Base-by-base conservation (phyloP, 2,329 filamentous ascomycete genomes). In the Pseudogymnoascus verrucosus region DNA sequence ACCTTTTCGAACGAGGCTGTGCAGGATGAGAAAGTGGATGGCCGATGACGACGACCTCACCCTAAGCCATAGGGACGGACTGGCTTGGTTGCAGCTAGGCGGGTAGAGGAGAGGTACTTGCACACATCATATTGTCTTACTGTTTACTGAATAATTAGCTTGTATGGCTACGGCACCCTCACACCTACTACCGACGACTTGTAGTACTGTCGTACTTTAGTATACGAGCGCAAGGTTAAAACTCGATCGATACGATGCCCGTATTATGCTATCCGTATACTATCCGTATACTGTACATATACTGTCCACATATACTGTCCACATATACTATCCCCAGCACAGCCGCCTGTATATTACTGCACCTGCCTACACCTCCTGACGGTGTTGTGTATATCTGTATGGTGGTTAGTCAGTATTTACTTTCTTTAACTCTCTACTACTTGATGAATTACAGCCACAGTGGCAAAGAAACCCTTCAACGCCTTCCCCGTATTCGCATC, bases 81-180 rank as follows among this genome's bases (percentile, higher is more conserved):
- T 6, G 26, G 28, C 28, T 51, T 51, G 44, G 44, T 26, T 51
- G 42, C 42, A 51, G 44, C 44, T 51, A 21, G 57, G 57, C 16
- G 57, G 57, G 37, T 19, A 60, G n/a, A 12, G 16, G 16, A 11
- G 28, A 36, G 31, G 57, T 21, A 60, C 54, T 21, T 60, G 28
- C 54, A n/a, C 57, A 51, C 40, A 42, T 51, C 44, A 51, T 51
- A 42, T n/a, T 51, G 44, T 51, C 44, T 51, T 10, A 51, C 31
- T 31, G 7, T 8, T 28, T 28, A 23, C 21, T 23, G 21, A 23
- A 23, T 23, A 23, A 23, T 23, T 23, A 23, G 26, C 26, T 28
- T 31, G 28, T 34, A 34, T 34, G 31, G 31, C 31, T 12, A n/a
- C 37, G n/a, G n/a, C 16, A 44, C 39, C 11, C 39, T 42, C 6